Evolutionary conservation across 768 basidiomycete genomes (phyloP).

Genomic region (Strobilomyces echinocephalus): DNA sequence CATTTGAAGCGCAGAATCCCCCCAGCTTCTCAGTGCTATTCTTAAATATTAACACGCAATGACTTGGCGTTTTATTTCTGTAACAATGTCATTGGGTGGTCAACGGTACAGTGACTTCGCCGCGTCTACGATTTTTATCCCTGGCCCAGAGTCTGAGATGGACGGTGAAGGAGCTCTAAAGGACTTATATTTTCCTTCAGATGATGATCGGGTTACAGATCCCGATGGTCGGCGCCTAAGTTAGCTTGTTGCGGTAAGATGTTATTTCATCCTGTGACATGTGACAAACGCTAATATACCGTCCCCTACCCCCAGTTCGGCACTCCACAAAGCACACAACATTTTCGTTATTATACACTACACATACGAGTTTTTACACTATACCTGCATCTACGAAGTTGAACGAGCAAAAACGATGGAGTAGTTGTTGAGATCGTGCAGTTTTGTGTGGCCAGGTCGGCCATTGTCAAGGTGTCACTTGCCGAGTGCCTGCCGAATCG

Average conservation of each 20-base stretch:
- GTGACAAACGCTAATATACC: neutral
- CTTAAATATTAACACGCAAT: neutral
- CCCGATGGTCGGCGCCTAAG: conserved; percentile 13
- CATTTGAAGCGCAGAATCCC: neutral
- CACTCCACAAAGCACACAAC: too few species aligned
- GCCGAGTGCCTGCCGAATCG: too few species aligned
- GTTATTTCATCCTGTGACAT: conserved; percentile 3
- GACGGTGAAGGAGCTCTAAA: neutral
- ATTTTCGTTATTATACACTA: too few species aligned
- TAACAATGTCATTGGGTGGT: neutral
- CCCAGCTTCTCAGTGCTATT: conserved; percentile 6
- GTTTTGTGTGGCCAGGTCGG: too few species aligned
- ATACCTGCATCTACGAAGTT: too few species aligned
- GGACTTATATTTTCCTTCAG: neutral
- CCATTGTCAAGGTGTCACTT: too few species aligned
- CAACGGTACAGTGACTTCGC: neutral
- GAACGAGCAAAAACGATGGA: too few species aligned
- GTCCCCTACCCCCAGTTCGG: too few species aligned
- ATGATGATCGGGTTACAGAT: neutral
- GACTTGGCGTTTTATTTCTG: conserved; percentile 1
- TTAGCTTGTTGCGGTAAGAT: too few species aligned
- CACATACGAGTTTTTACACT: too few species aligned
- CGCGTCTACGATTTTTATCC: neutral
- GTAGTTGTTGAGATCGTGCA: too few species aligned
- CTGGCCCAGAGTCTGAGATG: too few species aligned